Base-by-base conservation (phyloP, 139 green algal species). In the Ostreobium quekettii region DNA sequence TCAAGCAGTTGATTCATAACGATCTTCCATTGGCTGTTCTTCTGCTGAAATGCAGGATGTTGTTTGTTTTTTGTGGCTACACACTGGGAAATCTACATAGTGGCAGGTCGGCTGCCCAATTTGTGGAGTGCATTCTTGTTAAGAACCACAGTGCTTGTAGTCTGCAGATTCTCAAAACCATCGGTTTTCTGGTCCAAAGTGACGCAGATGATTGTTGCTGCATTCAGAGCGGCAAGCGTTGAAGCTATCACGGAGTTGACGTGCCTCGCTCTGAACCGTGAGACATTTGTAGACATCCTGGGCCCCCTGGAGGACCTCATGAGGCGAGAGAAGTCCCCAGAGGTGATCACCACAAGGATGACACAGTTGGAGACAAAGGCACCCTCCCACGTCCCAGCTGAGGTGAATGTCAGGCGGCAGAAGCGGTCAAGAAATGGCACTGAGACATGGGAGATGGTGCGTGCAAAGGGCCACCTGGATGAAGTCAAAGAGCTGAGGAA, bases 231-330 rank as follows among this genome's bases (percentile, higher is more conserved):
- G 7, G 59, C 59, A 42, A 47, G 24, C 30, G 87, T 97, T 33
- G 81, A 93, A 66, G 85, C 92, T 26, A 71, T 83, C 36, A 91
- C 86, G 0, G 61, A 82, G 57, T 67, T 96, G 31, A 71, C 82
- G 3, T 91, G 82, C 64, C 73, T 97, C 1, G 84, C 83, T 26
- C 79, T 97, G 11, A 83, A 87, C 69, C 80, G 85, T 3, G 76
- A 90, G 28, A 87, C 78, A 1, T 96, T 97, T 64, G 78, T 85
- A 24, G 78, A 88, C 64, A 78, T 97, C n/a, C 80, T 97, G 37
- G 88, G 85, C 0, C 88, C 89, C 0, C 76, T 96, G 36, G 77
- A 95, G 71, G 74, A 90, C 48, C 69, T 97, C 8, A 92, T 96
- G 83, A 67, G 70, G 22, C 77, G 87, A 2, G 90, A 95, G 58